Evolutionary conservation across 441 rosid genomes (phyloP).

Genomic region (Bruguiera hainesii): DNA sequence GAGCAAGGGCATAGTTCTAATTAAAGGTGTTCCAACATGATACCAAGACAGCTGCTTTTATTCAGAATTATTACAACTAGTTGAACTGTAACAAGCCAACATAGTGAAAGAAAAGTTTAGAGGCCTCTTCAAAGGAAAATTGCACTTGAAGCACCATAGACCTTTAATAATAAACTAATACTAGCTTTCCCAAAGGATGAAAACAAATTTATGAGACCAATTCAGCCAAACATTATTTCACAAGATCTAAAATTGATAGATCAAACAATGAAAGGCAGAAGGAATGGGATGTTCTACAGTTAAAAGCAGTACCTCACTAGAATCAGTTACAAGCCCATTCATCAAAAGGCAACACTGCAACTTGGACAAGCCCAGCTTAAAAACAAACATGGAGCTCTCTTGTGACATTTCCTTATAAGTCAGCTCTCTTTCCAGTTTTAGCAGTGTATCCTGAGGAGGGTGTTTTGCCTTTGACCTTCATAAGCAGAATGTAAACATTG

Average conservation of each 20-base stretch:
- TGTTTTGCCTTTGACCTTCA: constrained; percentile 76
- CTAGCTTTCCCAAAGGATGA: not conserved
- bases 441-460: constrained; percentile 81
- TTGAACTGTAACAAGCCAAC: not conserved
- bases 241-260: not conserved
- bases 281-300: not conserved
- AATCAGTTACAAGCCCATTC: constrained; percentile 94
- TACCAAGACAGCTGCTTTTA: not conserved
- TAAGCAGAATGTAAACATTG: constrained; percentile 15
- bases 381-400: constrained; percentile 83
- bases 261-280: constrained; percentile 1
- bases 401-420: constrained; percentile 54
- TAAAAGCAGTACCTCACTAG: constrained; percentile 69
- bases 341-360: constrained; percentile 74
- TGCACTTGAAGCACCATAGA: not conserved
- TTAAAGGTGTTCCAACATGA: not conserved
- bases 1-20: constrained; percentile 1
- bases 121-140: not conserved
- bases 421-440: constrained; percentile 79
- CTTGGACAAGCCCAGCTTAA: constrained; percentile 85
- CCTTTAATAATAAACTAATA: not conserved
- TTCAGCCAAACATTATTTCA: not conserved
- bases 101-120: not conserved
- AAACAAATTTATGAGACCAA: too few species aligned
- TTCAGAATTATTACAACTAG: not conserved